Evolutionary conservation across 371 early-diverging fungal genomes (phyloP).

Genomic region (Rhizopus sp.): DNA sequence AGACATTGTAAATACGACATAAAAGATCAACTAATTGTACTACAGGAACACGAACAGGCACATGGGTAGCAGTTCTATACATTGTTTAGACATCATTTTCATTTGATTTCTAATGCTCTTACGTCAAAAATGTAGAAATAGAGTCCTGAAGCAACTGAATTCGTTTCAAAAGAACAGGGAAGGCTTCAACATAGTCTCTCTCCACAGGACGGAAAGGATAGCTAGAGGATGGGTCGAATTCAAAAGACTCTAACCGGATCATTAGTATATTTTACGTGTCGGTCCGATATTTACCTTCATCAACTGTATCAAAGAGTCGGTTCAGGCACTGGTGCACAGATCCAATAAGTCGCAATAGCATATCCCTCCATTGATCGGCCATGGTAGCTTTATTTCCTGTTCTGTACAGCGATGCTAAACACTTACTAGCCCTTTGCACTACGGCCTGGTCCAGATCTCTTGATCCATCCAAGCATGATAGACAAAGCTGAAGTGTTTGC

Average conservation of each 20-base stretch:
- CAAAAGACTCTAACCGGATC: slow-evolving; percentile 24
- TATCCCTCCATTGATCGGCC: slow-evolving; percentile 53
- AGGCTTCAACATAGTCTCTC: slow-evolving; percentile 40
- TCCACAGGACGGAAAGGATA: slow-evolving; percentile 35
- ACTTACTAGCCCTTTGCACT: slow-evolving; percentile 41
- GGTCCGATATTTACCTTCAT: slow-evolving; percentile 53
- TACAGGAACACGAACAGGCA: slow-evolving; percentile 48
- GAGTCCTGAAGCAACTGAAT: slow-evolving; percentile 35
- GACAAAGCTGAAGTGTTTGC: slow-evolving; percentile 52
- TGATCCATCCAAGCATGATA: slow-evolving; percentile 53
- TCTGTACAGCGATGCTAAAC: slow-evolving; percentile 45
- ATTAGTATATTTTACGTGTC: neutral
- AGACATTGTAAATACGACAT: slow-evolving; percentile 51
- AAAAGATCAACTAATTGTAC: slow-evolving; percentile 41
- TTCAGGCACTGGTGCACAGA: slow-evolving; percentile 54
- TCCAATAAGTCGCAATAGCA: slow-evolving; percentile 47
- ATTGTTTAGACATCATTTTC: too few species aligned
- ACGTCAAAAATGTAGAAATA: slow-evolving; percentile 44
- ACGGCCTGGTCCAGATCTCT: slow-evolving; percentile 31
- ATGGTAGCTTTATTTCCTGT: slow-evolving; percentile 48
- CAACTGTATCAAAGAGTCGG: slow-evolving; percentile 55
- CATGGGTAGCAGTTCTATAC: slow-evolving; percentile 30
- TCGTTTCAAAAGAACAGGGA: slow-evolving; percentile 42
- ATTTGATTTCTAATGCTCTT: slow-evolving; percentile 7
- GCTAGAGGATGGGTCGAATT: slow-evolving; percentile 16